Conservation (phyloP, 495 filamentous ascomycete species). For the Oleoguttula mirabilis region DNA sequence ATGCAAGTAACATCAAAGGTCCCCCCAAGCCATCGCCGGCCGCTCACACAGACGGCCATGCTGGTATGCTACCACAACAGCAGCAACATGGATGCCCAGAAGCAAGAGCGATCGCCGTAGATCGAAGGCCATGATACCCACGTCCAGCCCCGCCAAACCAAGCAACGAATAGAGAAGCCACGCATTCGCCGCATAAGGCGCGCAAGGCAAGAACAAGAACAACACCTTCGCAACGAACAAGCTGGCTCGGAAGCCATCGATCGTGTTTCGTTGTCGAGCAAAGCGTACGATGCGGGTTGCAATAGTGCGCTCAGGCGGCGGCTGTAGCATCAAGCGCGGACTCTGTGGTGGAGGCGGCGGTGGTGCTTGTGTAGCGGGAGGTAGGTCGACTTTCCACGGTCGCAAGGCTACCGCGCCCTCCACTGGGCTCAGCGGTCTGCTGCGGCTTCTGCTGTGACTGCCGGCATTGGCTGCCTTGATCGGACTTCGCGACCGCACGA, state of each 20-base stretch:
- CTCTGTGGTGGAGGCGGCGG: slow-evolving; percentile 13
- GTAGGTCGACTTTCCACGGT: slow-evolving; percentile 22
- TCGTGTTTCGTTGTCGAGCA: slow-evolving; percentile 28
- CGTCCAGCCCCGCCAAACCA: slow-evolving; percentile 44
- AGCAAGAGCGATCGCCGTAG: slow-evolving; percentile 8
- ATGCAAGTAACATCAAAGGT: neutral
- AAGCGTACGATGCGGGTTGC: slow-evolving; percentile 29
- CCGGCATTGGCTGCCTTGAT: slow-evolving; percentile 24
- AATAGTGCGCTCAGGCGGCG: slow-evolving; percentile 13
- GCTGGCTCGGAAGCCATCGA: slow-evolving; percentile 9
- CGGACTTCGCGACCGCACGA: slow-evolving; percentile 22
- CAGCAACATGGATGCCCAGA: slow-evolving; percentile 8
- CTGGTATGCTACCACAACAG: slow-evolving; percentile 4
- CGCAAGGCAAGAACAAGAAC: slow-evolving; percentile 38
- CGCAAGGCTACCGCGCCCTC: slow-evolving; percentile 19
- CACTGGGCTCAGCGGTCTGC: slow-evolving; percentile 17
- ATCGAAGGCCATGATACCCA: slow-evolving; percentile 7
- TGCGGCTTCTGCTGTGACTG: slow-evolving; percentile 2
- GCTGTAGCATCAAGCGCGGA: slow-evolving; percentile 25
- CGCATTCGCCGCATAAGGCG: slow-evolving; percentile 46
- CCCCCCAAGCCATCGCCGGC: slow-evolving; percentile 3
- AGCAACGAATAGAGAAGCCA: slow-evolving; percentile 52
- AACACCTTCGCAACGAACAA: slow-evolving; percentile 35
- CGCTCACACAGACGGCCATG: slow-evolving; percentile 8
- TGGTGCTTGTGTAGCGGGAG: neutral